These are phyloP conservation scores for Prunella vulgaris DNA, from an alignment of 257 asterid genomes.

Conservation along the genomic window DNA sequence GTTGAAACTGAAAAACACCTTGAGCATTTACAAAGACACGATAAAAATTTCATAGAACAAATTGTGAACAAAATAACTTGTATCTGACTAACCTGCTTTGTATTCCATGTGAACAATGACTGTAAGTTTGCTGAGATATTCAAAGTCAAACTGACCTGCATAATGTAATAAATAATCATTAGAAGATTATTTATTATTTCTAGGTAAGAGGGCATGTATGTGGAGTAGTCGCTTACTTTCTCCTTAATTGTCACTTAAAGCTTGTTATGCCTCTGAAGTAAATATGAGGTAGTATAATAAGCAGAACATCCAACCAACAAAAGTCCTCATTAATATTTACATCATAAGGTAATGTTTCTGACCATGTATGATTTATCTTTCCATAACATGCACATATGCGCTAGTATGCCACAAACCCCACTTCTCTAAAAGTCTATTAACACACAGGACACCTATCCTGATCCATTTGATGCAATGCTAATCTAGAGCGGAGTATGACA, in stretches of 20 bases:
- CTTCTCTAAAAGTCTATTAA: neutral
- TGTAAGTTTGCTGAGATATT: conserved; percentile 51
- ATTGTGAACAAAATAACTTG: neutral
- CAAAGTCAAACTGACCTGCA: conserved; percentile 64
- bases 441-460: neutral
- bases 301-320: neutral
- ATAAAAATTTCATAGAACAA: neutral
- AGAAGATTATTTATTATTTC: neutral
- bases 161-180: neutral
- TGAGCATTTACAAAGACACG: neutral
- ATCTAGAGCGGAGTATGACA: neutral
- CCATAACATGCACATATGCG: neutral
- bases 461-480: neutral
- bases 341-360: neutral
- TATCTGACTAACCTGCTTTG: conserved; percentile 48
- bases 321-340: neutral
- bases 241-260: neutral
- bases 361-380: neutral
- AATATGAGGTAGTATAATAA: neutral
- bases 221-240: neutral
- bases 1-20: neutral
- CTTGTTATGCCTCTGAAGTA: neutral
- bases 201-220: neutral
- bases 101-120: conserved; percentile 62
- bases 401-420: neutral